These are phyloP conservation scores for Epichloe sp. DNA, from an alignment of 2,329 filamentous ascomycete species.

Conservation along the genomic window DNA sequence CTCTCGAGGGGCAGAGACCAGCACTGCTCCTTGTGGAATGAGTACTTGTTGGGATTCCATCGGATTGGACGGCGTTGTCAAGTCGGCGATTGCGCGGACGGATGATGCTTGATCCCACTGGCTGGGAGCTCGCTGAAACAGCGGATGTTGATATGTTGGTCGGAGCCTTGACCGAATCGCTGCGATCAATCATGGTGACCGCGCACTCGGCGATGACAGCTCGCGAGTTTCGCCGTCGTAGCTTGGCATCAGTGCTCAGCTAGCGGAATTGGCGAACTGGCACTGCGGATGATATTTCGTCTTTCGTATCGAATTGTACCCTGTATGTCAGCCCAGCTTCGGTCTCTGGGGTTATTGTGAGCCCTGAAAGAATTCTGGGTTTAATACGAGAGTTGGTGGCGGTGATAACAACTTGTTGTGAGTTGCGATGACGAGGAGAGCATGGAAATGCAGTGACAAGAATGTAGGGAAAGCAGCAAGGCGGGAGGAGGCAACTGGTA, in stretches of 20 bases:
- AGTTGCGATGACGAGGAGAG: no score
- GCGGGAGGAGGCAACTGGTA: no score
- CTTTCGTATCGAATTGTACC: neutral
- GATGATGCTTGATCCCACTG: constrained; percentile 25
- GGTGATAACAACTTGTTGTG: no score
- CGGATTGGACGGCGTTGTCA: constrained; percentile 18
- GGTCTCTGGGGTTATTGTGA: neutral
- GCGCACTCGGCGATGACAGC: constrained; percentile 18
- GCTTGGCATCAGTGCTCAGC: constrained; percentile 20
- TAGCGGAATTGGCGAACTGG: neutral
- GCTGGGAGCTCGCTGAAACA: constrained; percentile 27
- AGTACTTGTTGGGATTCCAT: constrained; percentile 11
- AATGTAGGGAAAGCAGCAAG: no score
- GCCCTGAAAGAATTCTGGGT: no score
- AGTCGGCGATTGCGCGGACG: constrained; percentile 40
- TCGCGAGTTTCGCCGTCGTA: constrained; percentile 13
- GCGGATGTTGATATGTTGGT: constrained; percentile 33
- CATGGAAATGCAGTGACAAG: no score
- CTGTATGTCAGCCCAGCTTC: neutral
- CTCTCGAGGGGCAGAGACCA: neutral
- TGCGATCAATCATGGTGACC: constrained; percentile 24
- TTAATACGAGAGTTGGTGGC: no score
- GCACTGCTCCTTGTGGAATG: neutral
- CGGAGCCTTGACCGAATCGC: constrained; percentile 17
- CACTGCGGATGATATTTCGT: neutral